A percentile compares a stretch with the other conserved stretches of the same genome.
Evolutionary conservation across 495 filamentous ascomycete species (phyloP).

Genomic region (Thozetella sp.): DNA sequence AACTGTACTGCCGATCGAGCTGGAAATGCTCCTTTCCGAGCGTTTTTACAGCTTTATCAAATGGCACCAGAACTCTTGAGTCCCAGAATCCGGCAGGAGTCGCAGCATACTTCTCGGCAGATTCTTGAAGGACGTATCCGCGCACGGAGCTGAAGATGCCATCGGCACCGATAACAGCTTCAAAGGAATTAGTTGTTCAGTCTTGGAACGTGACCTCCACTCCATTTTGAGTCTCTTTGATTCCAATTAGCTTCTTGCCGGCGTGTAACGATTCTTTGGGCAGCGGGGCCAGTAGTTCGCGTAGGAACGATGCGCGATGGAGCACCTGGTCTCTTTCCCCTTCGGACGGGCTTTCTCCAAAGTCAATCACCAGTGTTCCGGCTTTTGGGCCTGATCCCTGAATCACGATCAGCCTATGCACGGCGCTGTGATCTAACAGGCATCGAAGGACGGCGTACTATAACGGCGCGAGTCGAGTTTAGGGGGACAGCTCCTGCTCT

Average conservation of each 20-base stretch:
- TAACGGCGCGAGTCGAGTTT: no score
- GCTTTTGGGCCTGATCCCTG: background rate
- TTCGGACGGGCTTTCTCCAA: background rate
- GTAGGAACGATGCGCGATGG: constrained; percentile 11
- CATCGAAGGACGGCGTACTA: no score
- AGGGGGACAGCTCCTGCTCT: no score
- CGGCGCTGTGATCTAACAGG: no score
- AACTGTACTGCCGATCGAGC: constrained; percentile 1
- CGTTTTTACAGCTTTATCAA: background rate
- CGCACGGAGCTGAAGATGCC: constrained; percentile 1
- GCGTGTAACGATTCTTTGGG: constrained; percentile 6
- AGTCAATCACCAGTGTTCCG: background rate
- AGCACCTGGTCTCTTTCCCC: constrained; percentile 2
- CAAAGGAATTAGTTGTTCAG: constrained; percentile 1
- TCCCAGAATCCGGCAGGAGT: constrained; percentile 5
- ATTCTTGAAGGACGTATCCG: background rate
- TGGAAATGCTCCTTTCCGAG: background rate
- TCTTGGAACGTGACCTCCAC: constrained; percentile 3
- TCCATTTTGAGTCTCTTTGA: background rate
- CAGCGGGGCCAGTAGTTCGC: constrained; percentile 10
- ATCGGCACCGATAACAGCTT: background rate
- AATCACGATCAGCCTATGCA: background rate
- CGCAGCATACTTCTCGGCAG: constrained; percentile 5
- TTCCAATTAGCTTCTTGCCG: constrained; percentile 4
- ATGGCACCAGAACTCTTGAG: background rate